A percentile compares a stretch with the other conserved stretches of the same genome.
These are phyloP conservation scores for Clavaria fumosa DNA, from an alignment of 768 basidiomycete species.

Conservation along the genomic window DNA sequence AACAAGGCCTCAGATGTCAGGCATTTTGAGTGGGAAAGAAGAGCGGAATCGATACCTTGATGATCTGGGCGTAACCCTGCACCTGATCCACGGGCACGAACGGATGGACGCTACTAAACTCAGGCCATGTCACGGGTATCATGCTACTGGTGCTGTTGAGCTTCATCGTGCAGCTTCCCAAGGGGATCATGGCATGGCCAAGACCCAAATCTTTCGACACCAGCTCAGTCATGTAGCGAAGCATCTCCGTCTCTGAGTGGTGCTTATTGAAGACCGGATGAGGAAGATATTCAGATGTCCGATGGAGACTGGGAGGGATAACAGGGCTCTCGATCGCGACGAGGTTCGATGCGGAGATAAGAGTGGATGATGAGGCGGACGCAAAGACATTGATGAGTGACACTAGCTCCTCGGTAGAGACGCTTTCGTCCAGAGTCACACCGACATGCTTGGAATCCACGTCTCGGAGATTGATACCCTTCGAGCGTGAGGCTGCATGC, in stretches of 20 bases:
- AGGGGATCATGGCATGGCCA: conserved; percentile 90
- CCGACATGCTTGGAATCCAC: conserved; percentile 68
- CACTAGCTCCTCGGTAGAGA: conserved; percentile 58
- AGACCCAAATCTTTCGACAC: conserved; percentile 91
- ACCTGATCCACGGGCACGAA: conserved; percentile 87
- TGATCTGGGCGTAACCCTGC: conserved; percentile 67
- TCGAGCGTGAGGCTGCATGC: conserved; percentile 48
- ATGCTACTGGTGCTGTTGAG: conserved; percentile 97
- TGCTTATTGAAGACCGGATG: conserved; percentile 93
- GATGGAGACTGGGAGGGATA: conserved; percentile 41
- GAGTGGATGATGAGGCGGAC: conserved; percentile 36
- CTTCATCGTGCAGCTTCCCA: conserved; percentile 97
- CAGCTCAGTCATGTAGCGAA: conserved; percentile 89
- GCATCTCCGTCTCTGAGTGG: conserved; percentile 97
- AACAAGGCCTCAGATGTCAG: background rate
- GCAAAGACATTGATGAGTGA: conserved; percentile 73
- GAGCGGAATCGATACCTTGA: conserved; percentile 34
- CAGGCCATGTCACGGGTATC: conserved; percentile 91
- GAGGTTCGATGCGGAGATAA: conserved; percentile 32
- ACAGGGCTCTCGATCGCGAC: conserved; percentile 26
- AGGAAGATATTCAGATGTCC: conserved; percentile 56
- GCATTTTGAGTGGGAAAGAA: background rate
- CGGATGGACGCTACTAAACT: conserved; percentile 82
- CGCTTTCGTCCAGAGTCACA: conserved; percentile 86
- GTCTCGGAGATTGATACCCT: conserved; percentile 70